Evolutionary conservation across 2,329 filamentous ascomycete species (phyloP), one percentile per base, ranked within the genome.

Genomic region (Xylaria sp.): DNA sequence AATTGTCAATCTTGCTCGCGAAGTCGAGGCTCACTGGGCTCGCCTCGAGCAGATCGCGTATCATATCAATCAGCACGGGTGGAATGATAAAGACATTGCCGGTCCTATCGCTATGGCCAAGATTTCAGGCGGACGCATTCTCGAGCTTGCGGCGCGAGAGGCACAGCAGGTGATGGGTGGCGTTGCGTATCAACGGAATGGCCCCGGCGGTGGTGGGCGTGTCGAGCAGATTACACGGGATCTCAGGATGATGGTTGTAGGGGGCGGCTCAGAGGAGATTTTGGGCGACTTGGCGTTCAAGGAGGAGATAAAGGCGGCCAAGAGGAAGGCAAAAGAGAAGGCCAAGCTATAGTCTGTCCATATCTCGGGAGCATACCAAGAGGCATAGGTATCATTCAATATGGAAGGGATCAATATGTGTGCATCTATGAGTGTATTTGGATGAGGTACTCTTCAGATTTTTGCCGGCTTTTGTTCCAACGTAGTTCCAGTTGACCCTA

Each of bases 1-100:
- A 74, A 80, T 89, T 49, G 81, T 84, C 45, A 84, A 83, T 33
- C 82, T 88, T 58, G 86, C 84, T 0, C 79, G 85, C 13, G 82
- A 86, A 70, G 84, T 89, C 42, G 86, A 89, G 71, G 82, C 84
- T 0, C 84, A 86, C 44, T 86, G 85, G 74, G 84, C 86, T 1
- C 88, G 86, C 75, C 76, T 89, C 53, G 86, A 89, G 69, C 85
- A 88, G 71, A 78, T 88, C 6, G 85, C 85, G 3, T 85, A 84
- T 71, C 84, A 85, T 56, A 78, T 86, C 36, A 79, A 84, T 54
- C 47, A 25, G 9, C 63, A 63, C 60, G 72, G 69, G 10, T 71
- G 67, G 71, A 62, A 54, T 71, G 80, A 56, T 76, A 74, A 75
- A 70, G 76, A 73, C 13, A 67, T 75, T 38, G 73, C 73, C 1